phyloP scores from a whole-genome alignment of 2,329 filamentous ascomycete genomes.

The Xylaria sp. region DNA sequence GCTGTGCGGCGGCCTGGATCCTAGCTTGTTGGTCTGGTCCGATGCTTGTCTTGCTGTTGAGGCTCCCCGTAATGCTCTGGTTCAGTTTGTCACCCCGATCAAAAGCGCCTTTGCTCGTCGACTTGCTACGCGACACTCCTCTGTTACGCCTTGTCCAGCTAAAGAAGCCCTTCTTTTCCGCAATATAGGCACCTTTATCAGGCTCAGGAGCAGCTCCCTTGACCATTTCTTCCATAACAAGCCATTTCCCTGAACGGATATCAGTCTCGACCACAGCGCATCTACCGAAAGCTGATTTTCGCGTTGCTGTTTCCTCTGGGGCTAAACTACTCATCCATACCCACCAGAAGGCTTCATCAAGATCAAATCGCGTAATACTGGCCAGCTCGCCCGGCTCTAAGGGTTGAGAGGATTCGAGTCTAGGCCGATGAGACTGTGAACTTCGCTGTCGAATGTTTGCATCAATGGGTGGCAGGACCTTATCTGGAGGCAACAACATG shows the following conservation, averaged over 20 bases:
- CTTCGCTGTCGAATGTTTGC: constrained; percentile 75
- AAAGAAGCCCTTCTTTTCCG: constrained; percentile 94
- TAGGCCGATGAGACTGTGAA: constrained; percentile 81
- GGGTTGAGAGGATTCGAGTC: constrained; percentile 69
- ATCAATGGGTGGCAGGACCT: constrained; percentile 85
- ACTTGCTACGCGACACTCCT: constrained; percentile 69
- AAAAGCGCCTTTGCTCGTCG: constrained; percentile 66
- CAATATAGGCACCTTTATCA: constrained; percentile 85
- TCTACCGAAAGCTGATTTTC: constrained; percentile 92
- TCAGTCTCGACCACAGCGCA: constrained; percentile 91
- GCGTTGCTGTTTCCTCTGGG: constrained; percentile 80
- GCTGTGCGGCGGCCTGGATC: constrained; percentile 88
- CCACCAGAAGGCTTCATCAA: constrained; percentile 99
- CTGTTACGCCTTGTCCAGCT: constrained; percentile 78
- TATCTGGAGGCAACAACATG: constrained; percentile 86
- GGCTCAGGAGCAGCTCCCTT: constrained; percentile 89
- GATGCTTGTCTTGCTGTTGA: constrained; percentile 78
- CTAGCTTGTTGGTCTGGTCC: constrained; percentile 90
- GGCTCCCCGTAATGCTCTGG: constrained; percentile 46
- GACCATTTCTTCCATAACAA: constrained; percentile 95
- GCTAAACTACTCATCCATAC: constrained; percentile 98
- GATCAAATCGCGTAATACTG: constrained; percentile 82
- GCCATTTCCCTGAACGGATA: constrained; percentile 82
- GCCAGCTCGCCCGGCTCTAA: constrained; percentile 93
- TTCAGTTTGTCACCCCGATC: constrained; percentile 51